Evolutionary conservation across 2,329 filamentous ascomycete genomes (phyloP), one percentile per base, ranked within the genome.

Genomic region (Colletotrichum orchidophilum): DNA sequence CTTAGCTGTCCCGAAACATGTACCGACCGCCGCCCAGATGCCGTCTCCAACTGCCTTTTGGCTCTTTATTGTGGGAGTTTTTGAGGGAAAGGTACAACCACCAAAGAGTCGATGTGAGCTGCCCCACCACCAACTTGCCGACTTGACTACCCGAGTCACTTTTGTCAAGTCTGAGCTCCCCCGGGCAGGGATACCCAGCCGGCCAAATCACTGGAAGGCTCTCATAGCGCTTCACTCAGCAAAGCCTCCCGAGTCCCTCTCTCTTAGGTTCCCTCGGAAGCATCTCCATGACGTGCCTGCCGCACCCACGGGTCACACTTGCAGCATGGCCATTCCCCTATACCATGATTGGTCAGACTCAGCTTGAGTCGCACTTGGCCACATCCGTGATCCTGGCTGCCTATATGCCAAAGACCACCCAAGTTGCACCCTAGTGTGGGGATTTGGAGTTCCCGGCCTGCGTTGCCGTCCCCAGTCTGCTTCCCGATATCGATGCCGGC

Each of bases 91-190:
- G 31, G 39, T 27, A 63, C 49, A 42, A n/a, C 65, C 13, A 53
- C 58, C 42, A 55, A 39, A 49, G 39, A 49, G 31, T 29, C n/a
- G 15, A 26, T 33, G n/a, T 35, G 27, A 26, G 42, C 52, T 42
- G 53, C 53, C 58, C 69, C 69, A 63, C 58, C 31, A 46, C 52
- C 64, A 60, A 63, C 58, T 71, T 71, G 59, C 69, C 69, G 69
- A 71, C 69, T 68, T n/a, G 58, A 68, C 69, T 71, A 68, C 69
- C 68, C 69, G 69, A 71, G 42, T 63, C 27, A 11, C 49, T 49
- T 60, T 66, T 39, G 55, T 70, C 55, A 61, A 57, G 55, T 21
- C 49, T 70, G 49, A 52, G 42, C 26, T 50, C 63, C 53, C 29
- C n/a, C 26, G 29, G 21, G 50, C 63, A 71, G 64, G 58, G 69